Evolutionary conservation across 495 filamentous ascomycete genomes (phyloP).

Genomic region (Aspergillus leporis): DNA sequence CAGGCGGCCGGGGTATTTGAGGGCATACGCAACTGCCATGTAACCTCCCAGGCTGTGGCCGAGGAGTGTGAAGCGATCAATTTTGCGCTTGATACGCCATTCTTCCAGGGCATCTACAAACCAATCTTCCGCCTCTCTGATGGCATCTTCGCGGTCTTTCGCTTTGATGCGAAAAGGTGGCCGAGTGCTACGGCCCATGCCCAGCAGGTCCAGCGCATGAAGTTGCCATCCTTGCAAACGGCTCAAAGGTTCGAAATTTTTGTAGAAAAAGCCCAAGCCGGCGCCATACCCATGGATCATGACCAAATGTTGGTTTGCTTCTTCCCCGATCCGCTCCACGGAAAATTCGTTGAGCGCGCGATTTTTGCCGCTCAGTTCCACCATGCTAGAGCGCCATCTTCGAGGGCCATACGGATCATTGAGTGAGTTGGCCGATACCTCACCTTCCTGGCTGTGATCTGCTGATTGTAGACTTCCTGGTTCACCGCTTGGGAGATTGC

Average conservation of each 20-base stretch:
- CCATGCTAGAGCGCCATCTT: constrained; percentile 81
- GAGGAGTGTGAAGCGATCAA: constrained; percentile 89
- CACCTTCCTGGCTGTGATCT: constrained; percentile 40
- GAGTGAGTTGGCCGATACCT: constrained; percentile 46
- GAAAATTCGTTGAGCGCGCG: constrained; percentile 91
- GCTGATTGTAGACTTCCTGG: constrained; percentile 41
- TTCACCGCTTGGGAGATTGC: constrained; percentile 41
- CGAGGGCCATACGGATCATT: constrained; percentile 85
- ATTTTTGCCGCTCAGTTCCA: constrained; percentile 80
- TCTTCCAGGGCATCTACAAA: constrained; percentile 96
- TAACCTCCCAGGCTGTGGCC: constrained; percentile 95
- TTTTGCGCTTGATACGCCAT: constrained; percentile 84
- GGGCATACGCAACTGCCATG: constrained; percentile 87
- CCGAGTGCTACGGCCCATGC: constrained; percentile 88
- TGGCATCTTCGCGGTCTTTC: constrained; percentile 78
- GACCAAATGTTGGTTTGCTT: constrained; percentile 79
- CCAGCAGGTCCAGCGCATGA: constrained; percentile 87
- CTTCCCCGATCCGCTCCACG: constrained; percentile 78
- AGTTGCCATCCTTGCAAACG: constrained; percentile 81
- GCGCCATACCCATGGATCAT: constrained; percentile 98
- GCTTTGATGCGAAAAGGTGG: constrained; percentile 81
- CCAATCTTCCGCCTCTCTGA: constrained; percentile 90
- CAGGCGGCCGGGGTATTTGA: constrained; percentile 91
- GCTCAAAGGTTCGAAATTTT: constrained; percentile 88
- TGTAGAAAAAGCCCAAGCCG: constrained; percentile 95